Conservation (phyloP, 208 protist genomes). For the Histomonas meleagridis region DNA sequence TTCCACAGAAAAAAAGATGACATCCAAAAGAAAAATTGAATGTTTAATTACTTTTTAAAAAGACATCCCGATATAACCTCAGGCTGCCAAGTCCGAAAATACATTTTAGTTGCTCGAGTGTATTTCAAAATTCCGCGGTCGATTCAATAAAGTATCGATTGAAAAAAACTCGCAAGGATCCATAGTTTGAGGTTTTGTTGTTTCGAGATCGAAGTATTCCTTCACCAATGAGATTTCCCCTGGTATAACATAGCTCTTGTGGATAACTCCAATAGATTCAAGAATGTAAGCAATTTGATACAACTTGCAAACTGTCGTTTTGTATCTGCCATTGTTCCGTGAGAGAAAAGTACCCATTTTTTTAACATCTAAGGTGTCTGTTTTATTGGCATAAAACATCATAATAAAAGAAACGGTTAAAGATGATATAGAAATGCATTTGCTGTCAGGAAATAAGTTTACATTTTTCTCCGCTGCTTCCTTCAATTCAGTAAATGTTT, state of each 20-base stretch:
- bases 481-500: background rate
- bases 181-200: too few relatives aligned
- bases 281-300: slow-evolving; percentile 27
- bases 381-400: background rate
- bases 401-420: background rate
- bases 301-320: slow-evolving; percentile 23
- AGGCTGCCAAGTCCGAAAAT: too few relatives aligned
- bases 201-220: background rate
- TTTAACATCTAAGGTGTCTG: background rate
- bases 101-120: too few relatives aligned
- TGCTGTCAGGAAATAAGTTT: background rate
- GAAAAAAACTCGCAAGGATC: too few relatives aligned
- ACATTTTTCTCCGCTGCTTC: background rate
- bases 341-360: background rate
- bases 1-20: too few relatives aligned
- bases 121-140: too few relatives aligned
- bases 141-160: too few relatives aligned
- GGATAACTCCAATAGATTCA: background rate
- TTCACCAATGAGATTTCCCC: background rate
- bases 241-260: background rate
- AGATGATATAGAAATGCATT: background rate
- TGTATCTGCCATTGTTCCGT: background rate
- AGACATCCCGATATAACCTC: too few relatives aligned
- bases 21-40: too few relatives aligned
- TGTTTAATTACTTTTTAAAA: too few relatives aligned